Evolutionary conservation across 805 yeast species (phyloP).

Genomic region (Brettanomyces naardenensis): DNA sequence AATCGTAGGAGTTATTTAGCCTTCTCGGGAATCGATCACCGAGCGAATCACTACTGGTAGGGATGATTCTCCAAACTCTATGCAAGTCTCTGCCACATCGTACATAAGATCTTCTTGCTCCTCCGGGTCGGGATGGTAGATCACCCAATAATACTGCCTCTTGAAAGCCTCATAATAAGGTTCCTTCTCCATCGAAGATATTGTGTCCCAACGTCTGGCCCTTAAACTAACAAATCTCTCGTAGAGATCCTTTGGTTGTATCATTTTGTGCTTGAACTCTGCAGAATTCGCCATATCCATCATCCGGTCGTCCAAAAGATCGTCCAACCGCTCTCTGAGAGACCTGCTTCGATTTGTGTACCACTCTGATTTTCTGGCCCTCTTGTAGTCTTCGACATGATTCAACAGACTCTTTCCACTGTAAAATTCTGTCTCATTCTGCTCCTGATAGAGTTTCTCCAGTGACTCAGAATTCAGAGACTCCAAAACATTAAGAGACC

Average conservation of each 20-base stretch:
- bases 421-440: not conserved
- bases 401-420: not conserved
- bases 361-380: not conserved
- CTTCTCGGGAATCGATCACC: not conserved
- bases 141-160: constrained; percentile 17
- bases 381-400: not conserved
- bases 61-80: constrained; percentile 2
- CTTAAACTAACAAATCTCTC: constrained; percentile 15
- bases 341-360: constrained; percentile 6
- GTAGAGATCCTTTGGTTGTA: constrained; percentile 22
- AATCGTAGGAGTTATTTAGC: not conserved
- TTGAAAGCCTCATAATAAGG: constrained; percentile 24
- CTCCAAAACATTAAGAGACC: constrained; percentile 1
- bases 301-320: constrained; percentile 20
- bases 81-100: constrained; percentile 2
- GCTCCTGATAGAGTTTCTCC: constrained; percentile 1
- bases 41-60: constrained; percentile 2
- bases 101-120: constrained; percentile 3
- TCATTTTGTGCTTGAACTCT: constrained; percentile 19
- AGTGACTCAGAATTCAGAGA: not conserved
- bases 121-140: constrained; percentile 11
- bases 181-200: constrained; percentile 15
- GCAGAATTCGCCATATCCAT: constrained; percentile 20
- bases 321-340: constrained; percentile 19
- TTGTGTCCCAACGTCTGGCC: constrained; percentile 18